Percentiles rank a stretch among this genome's conserved stretches.
These are phyloP conservation scores for Plasmodium blacklocki DNA, from an alignment of 169 alveolate genomes.

Conservation along the genomic window DNA sequence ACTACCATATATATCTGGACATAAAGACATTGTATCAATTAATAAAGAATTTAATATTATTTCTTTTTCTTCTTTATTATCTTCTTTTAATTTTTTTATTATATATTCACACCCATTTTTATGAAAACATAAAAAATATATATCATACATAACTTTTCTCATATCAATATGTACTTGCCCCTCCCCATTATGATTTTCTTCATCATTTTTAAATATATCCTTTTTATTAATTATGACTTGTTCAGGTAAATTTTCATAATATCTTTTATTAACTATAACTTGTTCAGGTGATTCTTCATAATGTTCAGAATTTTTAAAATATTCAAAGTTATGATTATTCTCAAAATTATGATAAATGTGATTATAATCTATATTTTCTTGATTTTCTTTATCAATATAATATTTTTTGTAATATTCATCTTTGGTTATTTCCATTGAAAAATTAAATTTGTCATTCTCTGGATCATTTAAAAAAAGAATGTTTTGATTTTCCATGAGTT, in stretches of 20 bases:
- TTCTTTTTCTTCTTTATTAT: slow-evolving; percentile 37
- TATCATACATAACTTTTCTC: slow-evolving; percentile 46
- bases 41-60: slow-evolving; percentile 55
- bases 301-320: background rate
- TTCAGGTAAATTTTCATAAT: background rate
- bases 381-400: no score
- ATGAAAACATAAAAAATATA: slow-evolving; percentile 60
- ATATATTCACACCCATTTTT: slow-evolving; percentile 70
- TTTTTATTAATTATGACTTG: background rate
- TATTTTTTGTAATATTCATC: background rate
- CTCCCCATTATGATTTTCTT: background rate
- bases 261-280: background rate
- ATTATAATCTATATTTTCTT: no score
- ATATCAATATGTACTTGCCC: slow-evolving; percentile 5
- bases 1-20: slow-evolving; percentile 73
- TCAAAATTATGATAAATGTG: no score
- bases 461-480: slow-evolving; percentile 14
- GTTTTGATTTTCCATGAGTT: slow-evolving; percentile 10
- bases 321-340: background rate
- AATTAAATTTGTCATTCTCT: background rate
- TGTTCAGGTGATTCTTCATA: slow-evolving; percentile 16
- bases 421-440: no score
- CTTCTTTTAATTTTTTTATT: slow-evolving; percentile 60
- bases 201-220: background rate
- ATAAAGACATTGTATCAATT: slow-evolving; percentile 43